Evolutionary conservation across 352 stramenopile genomes (phyloP).

Genomic region (Halophytophthora polymorphica): DNA sequence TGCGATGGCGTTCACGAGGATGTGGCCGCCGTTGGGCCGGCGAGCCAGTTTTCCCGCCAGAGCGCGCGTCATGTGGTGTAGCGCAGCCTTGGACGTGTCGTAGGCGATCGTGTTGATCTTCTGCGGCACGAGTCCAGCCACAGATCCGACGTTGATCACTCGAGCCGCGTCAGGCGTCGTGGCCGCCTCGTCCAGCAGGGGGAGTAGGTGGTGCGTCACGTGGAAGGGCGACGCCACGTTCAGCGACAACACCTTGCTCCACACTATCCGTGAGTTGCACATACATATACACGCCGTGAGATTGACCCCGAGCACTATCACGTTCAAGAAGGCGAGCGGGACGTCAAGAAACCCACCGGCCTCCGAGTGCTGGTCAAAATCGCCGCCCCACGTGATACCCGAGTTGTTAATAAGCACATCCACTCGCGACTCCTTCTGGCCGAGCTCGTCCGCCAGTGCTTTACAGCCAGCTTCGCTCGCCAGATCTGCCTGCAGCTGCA

Average conservation of each 20-base stretch:
- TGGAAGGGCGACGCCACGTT: conserved; percentile 96
- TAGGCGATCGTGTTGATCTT: conserved; percentile 92
- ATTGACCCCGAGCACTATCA: no score
- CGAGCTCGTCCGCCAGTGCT: conserved; percentile 62
- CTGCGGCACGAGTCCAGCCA: conserved; percentile 81
- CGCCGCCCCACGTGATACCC: conserved; percentile 23
- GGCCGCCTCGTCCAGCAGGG: conserved; percentile 78
- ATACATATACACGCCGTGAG: no score
- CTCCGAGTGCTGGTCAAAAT: conserved; percentile 4
- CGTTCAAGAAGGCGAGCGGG: conserved; percentile 1
- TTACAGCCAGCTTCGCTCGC: conserved; percentile 27
- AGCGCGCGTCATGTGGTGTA: conserved; percentile 93
- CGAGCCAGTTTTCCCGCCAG: conserved; percentile 89
- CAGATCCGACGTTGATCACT: conserved; percentile 76
- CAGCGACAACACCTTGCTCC: conserved; percentile 90
- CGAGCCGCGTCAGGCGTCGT: conserved; percentile 42
- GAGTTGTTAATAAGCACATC: conserved; percentile 96
- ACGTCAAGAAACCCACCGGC: conserved; percentile 32
- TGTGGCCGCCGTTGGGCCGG: conserved; percentile 75
- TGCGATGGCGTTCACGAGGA: conserved; percentile 95
- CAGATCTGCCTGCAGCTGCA: conserved; percentile 29
- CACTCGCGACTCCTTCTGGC: conserved; percentile 66
- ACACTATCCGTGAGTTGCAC: conserved; percentile 57
- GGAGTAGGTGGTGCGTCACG: conserved; percentile 87
- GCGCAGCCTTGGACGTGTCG: conserved; percentile 92